A percentile compares a stretch with the other conserved stretches of the same genome.
Evolutionary conservation across 2,329 filamentous ascomycete species (phyloP).

Genomic region (Botrytis tulipae): DNA sequence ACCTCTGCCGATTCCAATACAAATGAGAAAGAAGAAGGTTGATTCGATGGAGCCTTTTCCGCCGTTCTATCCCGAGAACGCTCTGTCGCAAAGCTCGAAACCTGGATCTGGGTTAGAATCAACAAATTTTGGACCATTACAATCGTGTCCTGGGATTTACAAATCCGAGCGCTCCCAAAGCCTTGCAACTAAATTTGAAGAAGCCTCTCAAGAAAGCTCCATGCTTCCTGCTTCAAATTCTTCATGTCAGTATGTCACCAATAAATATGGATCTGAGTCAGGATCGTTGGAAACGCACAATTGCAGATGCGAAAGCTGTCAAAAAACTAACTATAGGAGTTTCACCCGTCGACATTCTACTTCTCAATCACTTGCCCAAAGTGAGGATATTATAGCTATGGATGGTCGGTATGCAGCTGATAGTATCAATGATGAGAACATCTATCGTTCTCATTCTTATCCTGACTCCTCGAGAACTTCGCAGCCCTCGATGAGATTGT

Average conservation of each 20-base stretch:
- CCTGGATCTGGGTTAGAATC: background rate
- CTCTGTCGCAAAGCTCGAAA: background rate
- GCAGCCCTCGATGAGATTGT: background rate
- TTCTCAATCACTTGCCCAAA: constrained; percentile 26
- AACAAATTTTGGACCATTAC: background rate
- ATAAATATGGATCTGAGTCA: background rate
- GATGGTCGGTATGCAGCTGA: constrained; percentile 31
- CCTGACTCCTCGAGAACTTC: background rate
- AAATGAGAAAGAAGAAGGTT: background rate
- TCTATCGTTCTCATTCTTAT: background rate
- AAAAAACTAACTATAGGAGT: constrained; percentile 23
- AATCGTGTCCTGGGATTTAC: background rate
- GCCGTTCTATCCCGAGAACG: background rate
- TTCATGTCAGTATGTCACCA: background rate
- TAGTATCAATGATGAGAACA: constrained; percentile 18
- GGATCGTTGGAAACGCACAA: background rate
- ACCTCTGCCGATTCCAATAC: background rate
- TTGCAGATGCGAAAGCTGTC: background rate
- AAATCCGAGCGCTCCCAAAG: background rate
- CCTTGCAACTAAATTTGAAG: background rate
- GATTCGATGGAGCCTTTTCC: background rate
- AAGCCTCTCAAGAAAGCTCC: background rate
- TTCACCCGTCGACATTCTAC: constrained; percentile 30
- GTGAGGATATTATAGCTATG: constrained; percentile 24
- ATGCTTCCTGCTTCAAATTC: background rate